Percentiles rank a stretch among this genome's conserved stretches.
These are phyloP conservation scores for Telfairia occidentalis DNA, from an alignment of 331 rosid genomes.

Conservation along the genomic window DNA sequence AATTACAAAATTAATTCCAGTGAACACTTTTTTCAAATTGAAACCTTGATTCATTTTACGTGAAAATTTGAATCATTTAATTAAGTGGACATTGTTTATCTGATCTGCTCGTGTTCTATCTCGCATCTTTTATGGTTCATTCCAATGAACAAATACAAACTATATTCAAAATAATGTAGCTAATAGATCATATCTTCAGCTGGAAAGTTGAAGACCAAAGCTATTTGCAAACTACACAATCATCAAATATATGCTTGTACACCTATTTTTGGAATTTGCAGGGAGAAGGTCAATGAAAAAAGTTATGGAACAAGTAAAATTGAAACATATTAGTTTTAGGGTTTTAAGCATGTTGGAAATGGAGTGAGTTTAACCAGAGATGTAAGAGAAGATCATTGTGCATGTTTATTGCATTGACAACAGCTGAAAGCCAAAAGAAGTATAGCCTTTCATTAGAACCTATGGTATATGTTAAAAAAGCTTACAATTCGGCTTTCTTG, in stretches of 20 bases:
- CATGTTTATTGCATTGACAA: background rate
- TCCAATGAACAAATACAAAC: background rate
- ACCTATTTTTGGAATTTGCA: background rate
- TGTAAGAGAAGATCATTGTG: background rate
- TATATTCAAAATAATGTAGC: background rate
- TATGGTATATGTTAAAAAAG: too few relatives aligned
- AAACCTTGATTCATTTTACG: background rate
- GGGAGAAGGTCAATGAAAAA: background rate
- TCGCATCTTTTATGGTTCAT: background rate
- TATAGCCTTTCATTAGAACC: background rate
- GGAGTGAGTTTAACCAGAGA: background rate
- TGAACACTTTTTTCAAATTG: background rate
- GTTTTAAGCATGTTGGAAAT: background rate
- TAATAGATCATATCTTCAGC: background rate
- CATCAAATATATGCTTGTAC: background rate
- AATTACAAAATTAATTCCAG: background rate
- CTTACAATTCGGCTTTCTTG: constrained; percentile 99
- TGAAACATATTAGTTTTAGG: background rate
- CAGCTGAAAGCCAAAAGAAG: background rate
- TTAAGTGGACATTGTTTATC: too few relatives aligned
- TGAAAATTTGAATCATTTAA: too few relatives aligned
- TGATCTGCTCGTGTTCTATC: background rate
- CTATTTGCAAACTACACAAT: background rate
- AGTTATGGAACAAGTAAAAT: background rate
- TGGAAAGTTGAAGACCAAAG: background rate